Evolutionary conservation across 305 asterid species (phyloP).

Genomic region (Stenogyne calaminthoides): DNA sequence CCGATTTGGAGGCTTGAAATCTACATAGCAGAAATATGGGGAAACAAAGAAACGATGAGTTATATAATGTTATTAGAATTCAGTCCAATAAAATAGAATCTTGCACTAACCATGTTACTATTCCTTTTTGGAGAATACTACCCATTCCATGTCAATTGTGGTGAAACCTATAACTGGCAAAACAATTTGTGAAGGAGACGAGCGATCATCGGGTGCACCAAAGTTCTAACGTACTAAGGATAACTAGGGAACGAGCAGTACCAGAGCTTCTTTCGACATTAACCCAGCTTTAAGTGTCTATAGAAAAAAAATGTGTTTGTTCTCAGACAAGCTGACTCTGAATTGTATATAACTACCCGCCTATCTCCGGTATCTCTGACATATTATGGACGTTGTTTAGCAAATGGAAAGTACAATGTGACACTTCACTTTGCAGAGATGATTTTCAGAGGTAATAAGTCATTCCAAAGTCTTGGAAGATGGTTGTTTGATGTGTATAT

Average conservation of each 20-base stretch:
- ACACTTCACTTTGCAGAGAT: slow-evolving; percentile 74
- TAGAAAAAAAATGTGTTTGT: slow-evolving; percentile 40
- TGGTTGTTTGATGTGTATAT: slow-evolving; percentile 70
- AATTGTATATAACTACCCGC: slow-evolving; percentile 54
- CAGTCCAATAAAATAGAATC: no score
- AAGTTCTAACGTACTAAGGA: not conserved
- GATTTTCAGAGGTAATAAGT: slow-evolving; percentile 45
- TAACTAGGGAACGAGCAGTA: slow-evolving; percentile 61
- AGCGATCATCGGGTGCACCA: no score
- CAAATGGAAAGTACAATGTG: slow-evolving; percentile 64
- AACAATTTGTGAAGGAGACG: slow-evolving; percentile 43
- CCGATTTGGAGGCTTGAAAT: no score
- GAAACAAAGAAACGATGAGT: no score
- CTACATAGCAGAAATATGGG: no score
- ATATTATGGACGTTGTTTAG: slow-evolving; percentile 67
- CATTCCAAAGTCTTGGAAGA: slow-evolving; percentile 63
- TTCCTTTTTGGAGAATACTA: slow-evolving; percentile 39
- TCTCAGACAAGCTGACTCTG: slow-evolving; percentile 42
- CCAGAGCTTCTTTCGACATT: slow-evolving; percentile 49
- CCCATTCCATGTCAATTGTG: slow-evolving; percentile 60
- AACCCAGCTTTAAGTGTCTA: slow-evolving; percentile 1
- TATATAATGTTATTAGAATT: not conserved
- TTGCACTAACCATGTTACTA: not conserved
- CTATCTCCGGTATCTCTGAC: no score
- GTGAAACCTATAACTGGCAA: slow-evolving; percentile 42